Evolutionary conservation across 2,329 filamentous ascomycete genomes (phyloP), one percentile per base, ranked within the genome.

Genomic region (Diaporthe caulivora): DNA sequence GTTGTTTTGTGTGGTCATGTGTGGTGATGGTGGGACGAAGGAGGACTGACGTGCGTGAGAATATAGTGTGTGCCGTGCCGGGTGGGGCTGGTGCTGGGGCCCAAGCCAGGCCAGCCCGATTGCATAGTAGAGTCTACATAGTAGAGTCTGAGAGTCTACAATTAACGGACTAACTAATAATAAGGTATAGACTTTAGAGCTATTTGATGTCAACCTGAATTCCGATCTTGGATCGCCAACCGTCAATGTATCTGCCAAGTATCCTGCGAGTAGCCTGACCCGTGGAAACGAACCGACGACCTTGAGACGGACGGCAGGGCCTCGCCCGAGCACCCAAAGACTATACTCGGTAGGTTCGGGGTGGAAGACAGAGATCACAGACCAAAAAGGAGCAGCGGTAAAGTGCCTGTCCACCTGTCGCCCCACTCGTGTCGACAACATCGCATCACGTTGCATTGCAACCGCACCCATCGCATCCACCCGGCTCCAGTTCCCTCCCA

Each of bases 301-400:
- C 60, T 49, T 49, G 60, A 65, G 60, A 49, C 60, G 42, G 60
- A 65, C 62, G 62, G 62, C 62, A 65, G 44, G 62, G 42, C 62
- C 62, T 26, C 47, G 62, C 47, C 62, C 62, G 31, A 67, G 62
- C 62, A 53, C 31, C n/a, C 21, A 37, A 8, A 65, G 26, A 31
- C 31, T 40, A 64, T 42, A 49, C 60, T 26, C 26, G 40, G 18
- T 15, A 37, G 21, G 18, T 11, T n/a, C n/a, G n/a, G n/a, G n/a
- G n/a, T n/a, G n/a, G 9, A 9, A 9, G 5, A 34, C 34, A 9
- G 34, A 40, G 6, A 40, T 10, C 37, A 40, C 60, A 49, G 60
- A 49, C 60, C 42, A 60, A 60, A 9, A 21, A 40, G n/a, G 21
- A 11, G 49, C 9, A 10, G 37, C 57, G 29, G 24, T 21, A 4